Base-by-base conservation (phyloP, 352 stramenopile species). In the Phytophthora hibernalis region DNA sequence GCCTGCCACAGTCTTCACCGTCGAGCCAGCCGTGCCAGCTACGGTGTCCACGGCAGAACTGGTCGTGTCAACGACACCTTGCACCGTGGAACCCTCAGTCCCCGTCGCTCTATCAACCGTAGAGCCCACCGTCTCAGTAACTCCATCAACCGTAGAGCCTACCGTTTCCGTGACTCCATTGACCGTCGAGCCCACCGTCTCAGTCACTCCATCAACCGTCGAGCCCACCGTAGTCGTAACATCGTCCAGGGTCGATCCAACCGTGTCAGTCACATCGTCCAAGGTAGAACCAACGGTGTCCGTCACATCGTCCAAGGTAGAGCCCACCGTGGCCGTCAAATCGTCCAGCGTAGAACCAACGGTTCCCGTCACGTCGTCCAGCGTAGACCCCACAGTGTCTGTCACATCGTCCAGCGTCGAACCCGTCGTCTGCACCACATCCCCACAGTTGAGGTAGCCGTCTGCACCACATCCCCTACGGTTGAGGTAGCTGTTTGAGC, bases 111-210 rank as follows among this genome's bases (percentile, higher is more conserved):
- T 49, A 21, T 54, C 37, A 1, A 64, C 16, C 3, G 54, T 57
- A 3, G 62, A 65, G 22, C 16, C 40, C 2, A 55, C 50, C 7
- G 49, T 59, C n/a, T 33, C 3, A 16, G 52, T 67, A 13, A 68
- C 64, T 12, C 15, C 51, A 35, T 65, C 50, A 1, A 56, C 1
- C 7, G 37, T 65, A 9, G 54, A 65, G 12, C 47, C 54, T 0
- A 61, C 48, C 11, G 54, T 65, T 0, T 57, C 0, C 18, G 35
- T 67, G 9, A 54, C 44, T n/a, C 50, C 40, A 8, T 49, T 26
- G 5, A 62, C n/a, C 0, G 48, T 60, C 10, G 60, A 68, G 2
- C 22, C 50, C 16, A 26, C 48, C 5, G 47, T 59, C 13, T 38
- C 11, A 6, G 38, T 33, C 16, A 66, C 58, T 26, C 47, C 58